Conservation (phyloP, 371 early-diverging fungal species). For the Synchytrium microbalum region DNA sequence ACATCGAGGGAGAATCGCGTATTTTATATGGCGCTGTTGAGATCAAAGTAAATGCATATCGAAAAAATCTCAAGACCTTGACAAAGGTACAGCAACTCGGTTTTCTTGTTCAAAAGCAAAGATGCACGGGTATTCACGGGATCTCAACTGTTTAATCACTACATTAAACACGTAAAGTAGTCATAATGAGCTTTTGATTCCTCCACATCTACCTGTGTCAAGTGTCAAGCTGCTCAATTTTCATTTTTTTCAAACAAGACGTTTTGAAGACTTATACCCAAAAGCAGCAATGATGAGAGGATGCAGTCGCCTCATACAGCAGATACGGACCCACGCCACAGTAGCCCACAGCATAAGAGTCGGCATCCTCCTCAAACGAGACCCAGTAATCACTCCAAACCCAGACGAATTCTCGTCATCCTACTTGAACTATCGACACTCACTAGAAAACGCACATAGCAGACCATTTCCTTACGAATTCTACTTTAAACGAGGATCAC, state of each 20-base stretch:
- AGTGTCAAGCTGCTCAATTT: neutral
- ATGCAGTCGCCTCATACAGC: neutral
- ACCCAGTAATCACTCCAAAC: slow-evolving; percentile 70
- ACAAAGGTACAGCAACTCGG: too few species aligned
- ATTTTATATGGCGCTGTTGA: too few species aligned
- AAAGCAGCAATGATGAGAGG: neutral
- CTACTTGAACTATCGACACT: slow-evolving; percentile 68
- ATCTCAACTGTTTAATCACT: too few species aligned
- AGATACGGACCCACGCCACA: slow-evolving; percentile 11
- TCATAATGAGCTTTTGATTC: neutral
- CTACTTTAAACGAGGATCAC: slow-evolving; percentile 83
- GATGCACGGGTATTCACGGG: too few species aligned
- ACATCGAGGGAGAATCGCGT: too few species aligned
- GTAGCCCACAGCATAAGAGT: slow-evolving; percentile 10
- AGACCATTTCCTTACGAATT: slow-evolving; percentile 66
- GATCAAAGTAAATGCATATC: too few species aligned
- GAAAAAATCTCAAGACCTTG: too few species aligned
- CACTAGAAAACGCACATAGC: slow-evolving; percentile 49
- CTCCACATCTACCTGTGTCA: neutral
- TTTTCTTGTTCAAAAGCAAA: too few species aligned
- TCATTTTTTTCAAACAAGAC: neutral
- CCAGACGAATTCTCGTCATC: slow-evolving; percentile 63
- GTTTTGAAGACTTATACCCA: neutral
- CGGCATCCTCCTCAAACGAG: slow-evolving; percentile 68
- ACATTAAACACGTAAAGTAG: too few species aligned